A percentile compares a stretch with the other conserved stretches of the same genome.
These are phyloP conservation scores for Artemisia tridentata DNA, from an alignment of 129 eudicot genomes.

Conservation along the genomic window DNA sequence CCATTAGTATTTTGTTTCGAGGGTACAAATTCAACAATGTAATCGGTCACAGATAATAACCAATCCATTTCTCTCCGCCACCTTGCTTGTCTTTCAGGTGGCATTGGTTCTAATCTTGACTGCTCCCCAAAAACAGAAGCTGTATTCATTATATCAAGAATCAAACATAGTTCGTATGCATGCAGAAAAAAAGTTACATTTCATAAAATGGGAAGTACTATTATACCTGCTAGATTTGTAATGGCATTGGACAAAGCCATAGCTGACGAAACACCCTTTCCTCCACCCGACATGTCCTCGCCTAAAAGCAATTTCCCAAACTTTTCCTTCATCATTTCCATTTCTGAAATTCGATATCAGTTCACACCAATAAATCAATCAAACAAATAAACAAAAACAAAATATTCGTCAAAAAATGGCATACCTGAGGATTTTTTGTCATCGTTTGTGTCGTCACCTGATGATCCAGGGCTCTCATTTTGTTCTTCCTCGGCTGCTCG, in stretches of 20 bases:
- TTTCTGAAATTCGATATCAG: conserved; percentile 34
- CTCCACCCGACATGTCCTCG: conserved; percentile 99
- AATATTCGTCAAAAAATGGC: background rate
- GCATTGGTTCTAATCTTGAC: conserved; percentile 75
- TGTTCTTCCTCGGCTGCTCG: conserved; percentile 60
- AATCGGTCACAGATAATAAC: conserved; percentile 78
- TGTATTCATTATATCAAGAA: conserved; percentile 32
- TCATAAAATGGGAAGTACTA: conserved; percentile 11
- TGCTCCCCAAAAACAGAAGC: conserved; percentile 86
- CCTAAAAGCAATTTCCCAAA: conserved; percentile 94
- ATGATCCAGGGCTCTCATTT: conserved; percentile 7
- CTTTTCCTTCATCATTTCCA: conserved; percentile 80
- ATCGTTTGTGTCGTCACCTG: conserved; percentile 25
- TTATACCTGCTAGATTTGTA: conserved; percentile 80
- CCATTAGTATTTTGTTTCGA: conserved; percentile 68
- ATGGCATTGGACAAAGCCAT: conserved; percentile 94
- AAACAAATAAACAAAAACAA: background rate
- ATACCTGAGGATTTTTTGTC: conserved; percentile 28
- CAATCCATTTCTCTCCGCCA: conserved; percentile 88
- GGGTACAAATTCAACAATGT: conserved; percentile 81
- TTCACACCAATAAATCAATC: conserved; percentile 1
- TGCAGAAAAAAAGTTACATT: background rate
- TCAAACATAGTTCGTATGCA: background rate
- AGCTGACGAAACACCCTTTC: conserved; percentile 95
- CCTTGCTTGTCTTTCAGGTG: conserved; percentile 55